Conservation (phyloP, 345 rosid genomes). For the Sonneratia alba region DNA sequence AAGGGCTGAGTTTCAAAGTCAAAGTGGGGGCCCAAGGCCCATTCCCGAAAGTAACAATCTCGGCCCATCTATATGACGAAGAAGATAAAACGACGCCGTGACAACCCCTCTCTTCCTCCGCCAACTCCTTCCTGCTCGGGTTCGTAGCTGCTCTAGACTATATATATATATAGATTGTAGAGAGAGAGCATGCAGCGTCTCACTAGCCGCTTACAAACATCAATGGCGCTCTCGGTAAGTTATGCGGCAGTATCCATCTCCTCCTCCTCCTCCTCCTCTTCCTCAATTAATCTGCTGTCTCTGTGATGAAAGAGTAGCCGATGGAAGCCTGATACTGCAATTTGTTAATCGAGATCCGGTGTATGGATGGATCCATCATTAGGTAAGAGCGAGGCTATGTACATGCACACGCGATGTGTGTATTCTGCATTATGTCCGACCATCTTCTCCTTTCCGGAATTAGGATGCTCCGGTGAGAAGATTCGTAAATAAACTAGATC, state of each 20-base stretch:
- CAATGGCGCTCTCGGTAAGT: too few relatives aligned
- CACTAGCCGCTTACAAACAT: too few relatives aligned
- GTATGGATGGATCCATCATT: constrained; percentile 40
- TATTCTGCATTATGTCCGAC: constrained; percentile 37
- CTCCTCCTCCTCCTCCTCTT: too few relatives aligned
- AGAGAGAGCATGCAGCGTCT: too few relatives aligned
- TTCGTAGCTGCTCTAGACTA: background rate
- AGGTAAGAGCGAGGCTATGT: constrained; percentile 28
- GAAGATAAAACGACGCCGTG: background rate
- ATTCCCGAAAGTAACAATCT: too few relatives aligned
- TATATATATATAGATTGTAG: background rate
- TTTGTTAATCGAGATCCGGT: constrained; percentile 17
- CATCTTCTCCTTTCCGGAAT: background rate
- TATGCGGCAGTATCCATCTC: too few relatives aligned
- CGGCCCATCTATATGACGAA: background rate
- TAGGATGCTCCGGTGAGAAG: constrained; percentile 37
- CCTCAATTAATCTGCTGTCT: too few relatives aligned
- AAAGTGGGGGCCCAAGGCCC: too few relatives aligned
- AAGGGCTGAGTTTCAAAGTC: too few relatives aligned
- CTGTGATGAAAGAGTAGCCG: too few relatives aligned
- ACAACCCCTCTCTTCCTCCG: background rate
- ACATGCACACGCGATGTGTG: constrained; percentile 4
- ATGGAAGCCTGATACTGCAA: constrained; percentile 36
- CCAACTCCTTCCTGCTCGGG: background rate
- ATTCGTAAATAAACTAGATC: constrained; percentile 20